Conservation (phyloP, 192 early-diverging fungal genomes). For the Mortierella alpina region DNA sequence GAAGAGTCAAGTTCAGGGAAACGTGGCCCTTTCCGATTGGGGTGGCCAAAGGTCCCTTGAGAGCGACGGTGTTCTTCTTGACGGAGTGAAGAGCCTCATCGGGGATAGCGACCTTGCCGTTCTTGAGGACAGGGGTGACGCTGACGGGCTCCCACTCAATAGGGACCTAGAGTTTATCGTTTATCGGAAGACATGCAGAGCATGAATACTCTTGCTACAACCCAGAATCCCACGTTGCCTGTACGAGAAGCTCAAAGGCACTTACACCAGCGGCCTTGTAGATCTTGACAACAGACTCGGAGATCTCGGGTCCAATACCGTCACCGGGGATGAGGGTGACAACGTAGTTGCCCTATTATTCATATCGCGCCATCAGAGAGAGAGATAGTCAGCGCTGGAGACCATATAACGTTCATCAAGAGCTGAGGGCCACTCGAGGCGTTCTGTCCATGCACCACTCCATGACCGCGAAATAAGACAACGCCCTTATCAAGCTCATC, state of each 20-base stretch:
- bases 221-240: background rate
- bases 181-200: background rate
- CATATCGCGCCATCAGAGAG: too few relatives aligned
- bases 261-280: constrained; percentile 89
- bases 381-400: too few relatives aligned
- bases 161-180: constrained; percentile 68
- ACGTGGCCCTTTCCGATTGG: constrained; percentile 99
- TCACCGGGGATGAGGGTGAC: constrained; percentile 98
- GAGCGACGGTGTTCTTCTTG: constrained; percentile 95
- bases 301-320: constrained; percentile 99
- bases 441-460: too few relatives aligned
- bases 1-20: constrained; percentile 88
- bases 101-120: constrained; percentile 94
- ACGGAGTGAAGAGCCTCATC: constrained; percentile 91
- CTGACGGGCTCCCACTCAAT: constrained; percentile 97
- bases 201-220: background rate
- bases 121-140: constrained; percentile 91
- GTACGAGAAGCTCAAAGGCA: constrained; percentile 1
- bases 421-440: too few relatives aligned
- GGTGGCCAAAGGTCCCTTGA: constrained; percentile 96
- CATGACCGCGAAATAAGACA: too few relatives aligned
- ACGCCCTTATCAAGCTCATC: too few relatives aligned
- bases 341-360: constrained; percentile 76
- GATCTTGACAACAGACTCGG: constrained; percentile 90
- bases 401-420: too few relatives aligned